Evolutionary conservation across 2,329 filamentous ascomycete species (phyloP).

Genomic region (Hymenoscyphus scutula): DNA sequence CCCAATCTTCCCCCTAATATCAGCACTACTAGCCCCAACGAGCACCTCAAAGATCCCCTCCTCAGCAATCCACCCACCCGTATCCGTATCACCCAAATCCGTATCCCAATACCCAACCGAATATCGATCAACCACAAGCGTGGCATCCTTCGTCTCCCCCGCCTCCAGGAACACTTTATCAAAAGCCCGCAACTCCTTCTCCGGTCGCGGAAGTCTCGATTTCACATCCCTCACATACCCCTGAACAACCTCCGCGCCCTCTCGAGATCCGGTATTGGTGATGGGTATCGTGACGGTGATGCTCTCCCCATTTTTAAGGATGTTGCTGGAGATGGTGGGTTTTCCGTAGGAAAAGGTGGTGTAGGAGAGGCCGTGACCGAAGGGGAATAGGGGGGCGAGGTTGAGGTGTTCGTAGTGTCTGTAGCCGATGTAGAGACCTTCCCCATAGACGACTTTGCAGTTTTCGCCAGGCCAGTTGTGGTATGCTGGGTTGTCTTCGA

Average conservation of each 20-base stretch:
- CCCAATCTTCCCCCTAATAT: slow-evolving; percentile 54
- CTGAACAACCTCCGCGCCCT: slow-evolving; percentile 65
- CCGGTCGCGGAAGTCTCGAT: slow-evolving; percentile 61
- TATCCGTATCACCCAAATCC: slow-evolving; percentile 38
- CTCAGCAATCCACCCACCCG: slow-evolving; percentile 60
- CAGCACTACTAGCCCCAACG: slow-evolving; percentile 59
- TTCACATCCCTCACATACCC: slow-evolving; percentile 64
- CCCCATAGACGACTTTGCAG: no score
- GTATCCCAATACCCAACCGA: slow-evolving; percentile 62
- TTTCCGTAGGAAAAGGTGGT: slow-evolving; percentile 63
- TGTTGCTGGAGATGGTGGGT: slow-evolving; percentile 47
- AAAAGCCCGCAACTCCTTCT: slow-evolving; percentile 70
- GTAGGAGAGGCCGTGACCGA: slow-evolving; percentile 72
- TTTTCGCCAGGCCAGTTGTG: slow-evolving; percentile 36
- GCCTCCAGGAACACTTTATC: slow-evolving; percentile 59
- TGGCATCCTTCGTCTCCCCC: slow-evolving; percentile 45
- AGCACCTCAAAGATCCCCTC: slow-evolving; percentile 60
- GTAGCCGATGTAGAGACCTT: no score
- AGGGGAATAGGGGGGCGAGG: no score
- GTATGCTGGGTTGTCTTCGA: slow-evolving; percentile 48
- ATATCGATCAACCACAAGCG: slow-evolving; percentile 45
- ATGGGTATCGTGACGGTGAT: slow-evolving; percentile 45
- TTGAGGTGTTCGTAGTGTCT: no score
- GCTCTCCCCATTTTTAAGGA: slow-evolving; percentile 40
- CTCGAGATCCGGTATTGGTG: slow-evolving; percentile 56